These are phyloP conservation scores for Cyclocybe aegerita DNA, from an alignment of 768 basidiomycete genomes.

Conservation along the genomic window DNA sequence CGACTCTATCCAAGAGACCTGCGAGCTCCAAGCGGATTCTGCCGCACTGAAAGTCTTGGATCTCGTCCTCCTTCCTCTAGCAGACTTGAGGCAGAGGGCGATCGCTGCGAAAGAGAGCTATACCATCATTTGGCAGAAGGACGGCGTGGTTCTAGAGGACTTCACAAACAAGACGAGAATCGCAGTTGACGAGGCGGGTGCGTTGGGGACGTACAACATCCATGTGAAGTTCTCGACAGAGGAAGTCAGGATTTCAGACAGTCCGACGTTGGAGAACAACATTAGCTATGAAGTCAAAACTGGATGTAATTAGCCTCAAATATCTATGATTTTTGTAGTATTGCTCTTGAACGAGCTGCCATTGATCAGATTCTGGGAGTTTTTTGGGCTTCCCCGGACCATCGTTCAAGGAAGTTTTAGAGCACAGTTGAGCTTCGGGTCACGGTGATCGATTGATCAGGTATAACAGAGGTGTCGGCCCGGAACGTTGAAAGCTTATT, in stretches of 20 bases:
- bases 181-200: conserved; percentile 32
- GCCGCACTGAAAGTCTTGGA: conserved; percentile 34
- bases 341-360: no score
- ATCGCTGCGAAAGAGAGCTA: conserved; percentile 38
- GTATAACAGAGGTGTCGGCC: no score
- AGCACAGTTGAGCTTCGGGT: no score
- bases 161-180: conserved; percentile 53
- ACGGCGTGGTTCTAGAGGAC: conserved; percentile 40
- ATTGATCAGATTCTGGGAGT: no score
- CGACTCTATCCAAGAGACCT: conserved; percentile 47
- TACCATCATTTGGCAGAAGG: conserved; percentile 53
- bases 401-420: no score
- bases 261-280: conserved; percentile 1
- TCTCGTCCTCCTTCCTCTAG: conserved; percentile 60
- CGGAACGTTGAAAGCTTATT: no score
- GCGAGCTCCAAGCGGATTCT: conserved; percentile 18
- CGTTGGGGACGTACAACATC: conserved; percentile 43
- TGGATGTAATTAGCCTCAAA: neutral
- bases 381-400: no score
- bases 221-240: conserved; percentile 52
- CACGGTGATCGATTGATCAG: no score
- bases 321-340: no score
- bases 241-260: conserved; percentile 44
- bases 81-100: conserved; percentile 43
- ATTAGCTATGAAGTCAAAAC: neutral